These are phyloP conservation scores for Brassica napus DNA, from an alignment of 345 rosid species.

Conservation along the genomic window DNA sequence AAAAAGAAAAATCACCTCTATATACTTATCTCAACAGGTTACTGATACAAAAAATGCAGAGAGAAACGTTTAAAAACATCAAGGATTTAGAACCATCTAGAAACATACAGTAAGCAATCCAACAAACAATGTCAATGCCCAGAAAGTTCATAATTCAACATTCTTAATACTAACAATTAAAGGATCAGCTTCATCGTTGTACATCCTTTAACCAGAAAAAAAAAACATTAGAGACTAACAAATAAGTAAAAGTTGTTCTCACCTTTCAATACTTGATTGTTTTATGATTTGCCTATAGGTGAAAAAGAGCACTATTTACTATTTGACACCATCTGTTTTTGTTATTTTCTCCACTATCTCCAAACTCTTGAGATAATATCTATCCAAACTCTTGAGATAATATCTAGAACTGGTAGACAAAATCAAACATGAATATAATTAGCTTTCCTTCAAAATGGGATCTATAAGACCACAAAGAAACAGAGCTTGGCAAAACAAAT, in stretches of 20 bases:
- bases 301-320: slow-evolving; percentile 76
- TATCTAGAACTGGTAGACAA: slow-evolving; percentile 50
- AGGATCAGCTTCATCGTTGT: too few relatives aligned
- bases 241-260: slow-evolving; percentile 19
- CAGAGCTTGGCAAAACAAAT: slow-evolving; percentile 6
- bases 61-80: not conserved
- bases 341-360: slow-evolving; percentile 98
- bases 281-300: slow-evolving; percentile 69
- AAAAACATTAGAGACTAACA: not conserved
- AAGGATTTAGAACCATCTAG: not conserved
- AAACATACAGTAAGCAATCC: slow-evolving; percentile 12
- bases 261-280: slow-evolving; percentile 83
- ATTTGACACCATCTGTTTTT: slow-evolving; percentile 91
- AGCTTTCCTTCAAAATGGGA: not conserved
- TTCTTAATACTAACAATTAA: not conserved
- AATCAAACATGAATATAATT: slow-evolving; percentile 14
- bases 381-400: slow-evolving; percentile 90
- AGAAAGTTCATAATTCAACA: slow-evolving; percentile 9
- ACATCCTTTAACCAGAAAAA: too few relatives aligned
- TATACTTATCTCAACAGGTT: slow-evolving; percentile 10
- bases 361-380: slow-evolving; percentile 80
- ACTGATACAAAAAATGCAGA: not conserved
- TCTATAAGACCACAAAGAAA: not conserved
- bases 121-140: slow-evolving; percentile 13
- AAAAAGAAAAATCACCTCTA: not conserved